A percentile compares a stretch with the other conserved stretches of the same genome.
Conservation (phyloP, 129 eudicot species). For the Lonicera japonica region DNA sequence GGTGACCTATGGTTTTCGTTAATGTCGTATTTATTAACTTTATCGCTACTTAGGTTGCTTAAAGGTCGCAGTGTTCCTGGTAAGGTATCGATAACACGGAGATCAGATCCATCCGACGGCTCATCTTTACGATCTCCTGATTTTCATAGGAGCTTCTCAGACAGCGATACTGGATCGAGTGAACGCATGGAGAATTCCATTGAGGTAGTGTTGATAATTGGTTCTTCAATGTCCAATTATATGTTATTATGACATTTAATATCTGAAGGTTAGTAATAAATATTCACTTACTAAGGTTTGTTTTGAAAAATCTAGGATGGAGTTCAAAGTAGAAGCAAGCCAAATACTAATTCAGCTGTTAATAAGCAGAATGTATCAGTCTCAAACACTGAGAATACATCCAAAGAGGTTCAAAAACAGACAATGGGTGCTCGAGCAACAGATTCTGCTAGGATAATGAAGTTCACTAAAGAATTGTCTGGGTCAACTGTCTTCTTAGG, state of each 20-base stretch:
- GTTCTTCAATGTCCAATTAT: neutral
- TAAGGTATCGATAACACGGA: slow-evolving; percentile 79
- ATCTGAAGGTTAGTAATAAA: slow-evolving; percentile 1
- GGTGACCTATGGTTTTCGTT: neutral
- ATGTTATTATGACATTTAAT: neutral
- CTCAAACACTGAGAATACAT: slow-evolving; percentile 32
- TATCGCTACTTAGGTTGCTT: slow-evolving; percentile 45
- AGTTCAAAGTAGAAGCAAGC: slow-evolving; percentile 25
- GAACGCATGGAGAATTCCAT: slow-evolving; percentile 40
- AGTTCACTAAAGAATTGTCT: slow-evolving; percentile 85
- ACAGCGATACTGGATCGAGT: slow-evolving; percentile 35
- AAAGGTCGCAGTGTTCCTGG: slow-evolving; percentile 98
- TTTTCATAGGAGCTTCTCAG: slow-evolving; percentile 50
- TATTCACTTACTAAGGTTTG: neutral
- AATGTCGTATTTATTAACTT: neutral
- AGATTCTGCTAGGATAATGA: slow-evolving; percentile 87
- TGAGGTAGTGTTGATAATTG: slow-evolving; percentile 43
- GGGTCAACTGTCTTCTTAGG: slow-evolving; percentile 76
- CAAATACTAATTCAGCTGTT: slow-evolving; percentile 34
- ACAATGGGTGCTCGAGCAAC: slow-evolving; percentile 75
- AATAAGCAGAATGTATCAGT: slow-evolving; percentile 42
- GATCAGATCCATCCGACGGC: slow-evolving; percentile 57
- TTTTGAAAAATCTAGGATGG: slow-evolving; percentile 35
- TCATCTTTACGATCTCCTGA: slow-evolving; percentile 58
- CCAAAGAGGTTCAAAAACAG: slow-evolving; percentile 62